These are phyloP conservation scores for Tephrocybe rancida DNA, from an alignment of 768 basidiomycete genomes.

Conservation along the genomic window DNA sequence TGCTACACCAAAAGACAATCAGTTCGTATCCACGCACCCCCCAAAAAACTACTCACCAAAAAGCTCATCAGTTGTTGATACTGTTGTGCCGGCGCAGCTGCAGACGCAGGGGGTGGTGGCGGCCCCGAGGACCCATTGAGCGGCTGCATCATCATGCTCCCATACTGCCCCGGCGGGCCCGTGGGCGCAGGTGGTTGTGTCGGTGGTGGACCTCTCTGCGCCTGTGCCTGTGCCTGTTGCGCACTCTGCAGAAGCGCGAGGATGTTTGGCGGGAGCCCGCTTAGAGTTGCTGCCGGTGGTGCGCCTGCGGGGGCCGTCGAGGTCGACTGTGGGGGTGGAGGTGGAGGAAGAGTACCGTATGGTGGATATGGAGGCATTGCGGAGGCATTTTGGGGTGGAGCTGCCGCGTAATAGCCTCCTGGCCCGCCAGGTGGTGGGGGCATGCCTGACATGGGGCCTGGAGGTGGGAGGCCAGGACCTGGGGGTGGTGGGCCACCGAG, in stretches of 20 bases:
- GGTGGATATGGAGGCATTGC: constrained; percentile 35
- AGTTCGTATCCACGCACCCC: not conserved
- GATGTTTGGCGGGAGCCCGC: constrained; percentile 65
- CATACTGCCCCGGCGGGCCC: constrained; percentile 33
- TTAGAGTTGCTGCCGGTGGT: constrained; percentile 34
- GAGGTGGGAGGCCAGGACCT: constrained; percentile 31
- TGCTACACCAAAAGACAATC: constrained; percentile 28
- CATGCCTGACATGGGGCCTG: constrained; percentile 24
- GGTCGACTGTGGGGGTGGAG: constrained; percentile 21
- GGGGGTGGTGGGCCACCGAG: constrained; percentile 36
- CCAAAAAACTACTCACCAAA: constrained; percentile 45
- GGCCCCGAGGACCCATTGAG: constrained; percentile 42
- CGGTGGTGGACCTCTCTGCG: constrained; percentile 21
- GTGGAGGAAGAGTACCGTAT: constrained; percentile 26
- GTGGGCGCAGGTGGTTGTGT: constrained; percentile 28
- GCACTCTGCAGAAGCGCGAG: constrained; percentile 62
- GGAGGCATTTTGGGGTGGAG: constrained; percentile 31
- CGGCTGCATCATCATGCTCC: constrained; percentile 41
- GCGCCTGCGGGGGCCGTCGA: constrained; percentile 38
- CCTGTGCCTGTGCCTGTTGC: constrained; percentile 43
- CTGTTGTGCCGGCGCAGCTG: constrained; percentile 41
- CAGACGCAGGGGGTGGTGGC: constrained; percentile 36
- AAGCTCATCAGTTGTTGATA: constrained; percentile 75
- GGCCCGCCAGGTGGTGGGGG: constrained; percentile 33
- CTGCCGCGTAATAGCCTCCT: constrained; percentile 47